A percentile compares a stretch with the other conserved stretches of the same genome.
Evolutionary conservation across 148 eudicot species (phyloP).

Genomic region (Nepenthes mirabilis): DNA sequence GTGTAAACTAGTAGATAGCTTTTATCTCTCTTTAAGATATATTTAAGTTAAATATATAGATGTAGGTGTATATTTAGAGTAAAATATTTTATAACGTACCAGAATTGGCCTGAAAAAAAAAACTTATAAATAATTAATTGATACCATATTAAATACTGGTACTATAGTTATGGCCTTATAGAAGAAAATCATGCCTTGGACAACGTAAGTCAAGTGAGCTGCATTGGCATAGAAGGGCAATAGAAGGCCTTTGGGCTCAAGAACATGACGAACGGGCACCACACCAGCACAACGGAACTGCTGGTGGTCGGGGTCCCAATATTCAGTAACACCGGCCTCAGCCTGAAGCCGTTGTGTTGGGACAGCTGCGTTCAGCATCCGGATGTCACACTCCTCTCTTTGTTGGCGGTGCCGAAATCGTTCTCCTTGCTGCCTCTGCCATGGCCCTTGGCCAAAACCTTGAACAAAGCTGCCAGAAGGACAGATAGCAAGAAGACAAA

Average conservation of each 20-base stretch:
- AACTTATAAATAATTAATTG: too few relatives aligned
- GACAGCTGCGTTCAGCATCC: constrained; percentile 37
- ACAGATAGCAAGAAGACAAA: not conserved
- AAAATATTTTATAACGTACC: too few relatives aligned
- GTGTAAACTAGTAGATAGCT: too few relatives aligned
- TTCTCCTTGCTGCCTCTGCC: not conserved
- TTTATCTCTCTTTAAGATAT: too few relatives aligned
- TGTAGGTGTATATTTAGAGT: too few relatives aligned
- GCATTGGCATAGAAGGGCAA: constrained; percentile 53
- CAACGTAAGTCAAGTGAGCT: constrained; percentile 36
- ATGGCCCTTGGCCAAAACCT: not conserved
- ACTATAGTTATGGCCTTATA: not conserved
- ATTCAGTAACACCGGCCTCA: constrained; percentile 63
- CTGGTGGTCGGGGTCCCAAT: constrained; percentile 38
- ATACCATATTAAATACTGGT: too few relatives aligned
- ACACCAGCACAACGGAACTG: constrained; percentile 73
- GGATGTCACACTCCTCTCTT: constrained; percentile 35
- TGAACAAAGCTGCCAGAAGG: not conserved
- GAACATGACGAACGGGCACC: constrained; percentile 25
- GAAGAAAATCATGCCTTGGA: constrained; percentile 28
- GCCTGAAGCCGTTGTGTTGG: constrained; percentile 34
- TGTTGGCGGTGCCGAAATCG: constrained; percentile 1
- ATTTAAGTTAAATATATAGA: too few relatives aligned
- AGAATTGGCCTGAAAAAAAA: too few relatives aligned
- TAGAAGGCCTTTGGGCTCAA: constrained; percentile 52